These are phyloP conservation scores for Kwoniella dendrophila DNA, from an alignment of 768 basidiomycete species.

Conservation along the genomic window DNA sequence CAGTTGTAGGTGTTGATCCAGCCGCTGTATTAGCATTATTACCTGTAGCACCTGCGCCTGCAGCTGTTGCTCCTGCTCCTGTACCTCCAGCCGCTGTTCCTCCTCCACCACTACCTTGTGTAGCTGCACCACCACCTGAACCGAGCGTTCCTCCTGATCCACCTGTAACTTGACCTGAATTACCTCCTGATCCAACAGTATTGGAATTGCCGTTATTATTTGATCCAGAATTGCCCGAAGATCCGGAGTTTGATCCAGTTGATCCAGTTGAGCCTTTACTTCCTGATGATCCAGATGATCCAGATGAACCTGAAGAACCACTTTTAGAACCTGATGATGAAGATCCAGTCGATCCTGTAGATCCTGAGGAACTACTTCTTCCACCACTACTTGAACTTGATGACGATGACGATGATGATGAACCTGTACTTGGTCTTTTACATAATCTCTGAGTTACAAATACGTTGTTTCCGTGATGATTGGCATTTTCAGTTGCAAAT, in stretches of 20 bases:
- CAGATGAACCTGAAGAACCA: conserved; percentile 7
- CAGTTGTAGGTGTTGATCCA: no score
- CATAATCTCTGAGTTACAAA: background rate
- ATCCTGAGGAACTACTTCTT: background rate
- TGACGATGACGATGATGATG: conserved; percentile 2
- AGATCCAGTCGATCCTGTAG: background rate
- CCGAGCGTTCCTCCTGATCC: background rate
- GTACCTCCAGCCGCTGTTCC: background rate
- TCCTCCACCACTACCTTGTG: background rate
- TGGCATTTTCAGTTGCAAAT: background rate
- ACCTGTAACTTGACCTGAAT: background rate
- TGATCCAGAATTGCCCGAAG: background rate
- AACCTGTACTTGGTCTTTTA: conserved; percentile 8
- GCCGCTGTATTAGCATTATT: background rate
- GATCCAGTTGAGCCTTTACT: background rate
- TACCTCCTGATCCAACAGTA: background rate
- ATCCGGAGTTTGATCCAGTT: background rate
- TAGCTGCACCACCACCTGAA: background rate
- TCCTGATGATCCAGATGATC: background rate
- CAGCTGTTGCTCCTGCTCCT: background rate
- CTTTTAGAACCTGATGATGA: conserved; percentile 5
- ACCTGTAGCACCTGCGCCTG: background rate
- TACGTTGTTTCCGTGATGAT: background rate
- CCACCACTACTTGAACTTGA: background rate
- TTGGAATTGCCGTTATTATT: background rate